Conservation (phyloP, 371 early-diverging fungal genomes). For the Mortierella sp. region DNA sequence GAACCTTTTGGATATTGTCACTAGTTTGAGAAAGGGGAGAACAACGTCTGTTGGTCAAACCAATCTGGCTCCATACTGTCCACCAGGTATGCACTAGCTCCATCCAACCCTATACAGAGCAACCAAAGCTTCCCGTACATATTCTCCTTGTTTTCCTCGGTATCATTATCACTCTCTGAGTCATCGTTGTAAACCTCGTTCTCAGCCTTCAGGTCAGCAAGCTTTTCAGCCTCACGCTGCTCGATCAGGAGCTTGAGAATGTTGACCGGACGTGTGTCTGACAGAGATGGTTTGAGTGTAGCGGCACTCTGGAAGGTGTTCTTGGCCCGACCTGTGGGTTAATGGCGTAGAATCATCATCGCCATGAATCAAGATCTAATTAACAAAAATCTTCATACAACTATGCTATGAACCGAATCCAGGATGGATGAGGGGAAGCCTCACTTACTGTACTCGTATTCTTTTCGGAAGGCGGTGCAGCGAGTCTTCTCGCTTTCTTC, state of each 20-base stretch:
- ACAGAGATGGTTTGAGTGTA: constrained; percentile 22
- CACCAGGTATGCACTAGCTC: too few relatives aligned
- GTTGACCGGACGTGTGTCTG: constrained; percentile 43
- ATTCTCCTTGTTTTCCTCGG: constrained; percentile 50
- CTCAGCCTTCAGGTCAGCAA: constrained; percentile 33
- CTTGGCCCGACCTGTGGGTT: constrained; percentile 21
- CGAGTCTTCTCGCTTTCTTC: constrained; percentile 42
- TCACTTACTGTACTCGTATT: constrained; percentile 37
- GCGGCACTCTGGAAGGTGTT: constrained; percentile 23
- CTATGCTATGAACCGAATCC: background rate
- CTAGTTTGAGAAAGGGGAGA: constrained; percentile 48
- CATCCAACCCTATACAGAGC: too few relatives aligned
- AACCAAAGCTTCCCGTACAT: constrained; percentile 11
- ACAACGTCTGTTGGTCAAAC: background rate
- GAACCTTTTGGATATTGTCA: constrained; percentile 81
- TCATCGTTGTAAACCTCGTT: constrained; percentile 36
- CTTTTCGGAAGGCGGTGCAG: constrained; percentile 49
- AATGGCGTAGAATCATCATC: too few relatives aligned
- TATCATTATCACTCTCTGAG: constrained; percentile 31
- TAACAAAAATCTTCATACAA: background rate
- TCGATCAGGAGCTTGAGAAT: constrained; percentile 29
- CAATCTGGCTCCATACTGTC: too few relatives aligned
- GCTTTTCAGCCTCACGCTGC: constrained; percentile 33
- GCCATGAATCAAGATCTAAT: background rate
- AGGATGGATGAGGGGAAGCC: background rate